phyloP scores from a whole-genome alignment of 495 filamentous ascomycete species.

The Cercophora sp. region DNA sequence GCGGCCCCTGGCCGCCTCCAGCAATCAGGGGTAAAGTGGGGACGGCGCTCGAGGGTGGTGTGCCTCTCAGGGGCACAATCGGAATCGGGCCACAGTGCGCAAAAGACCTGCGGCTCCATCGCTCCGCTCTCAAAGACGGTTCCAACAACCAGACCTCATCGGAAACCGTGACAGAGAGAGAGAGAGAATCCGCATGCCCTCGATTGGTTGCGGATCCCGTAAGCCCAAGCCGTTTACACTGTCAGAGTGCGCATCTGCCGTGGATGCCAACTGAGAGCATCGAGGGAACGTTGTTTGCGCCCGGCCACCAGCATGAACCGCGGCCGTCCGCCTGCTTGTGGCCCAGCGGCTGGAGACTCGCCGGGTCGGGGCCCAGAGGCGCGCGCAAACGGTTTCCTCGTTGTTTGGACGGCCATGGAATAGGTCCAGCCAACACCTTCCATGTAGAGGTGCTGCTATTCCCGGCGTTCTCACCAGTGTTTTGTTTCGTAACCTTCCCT shows the following conservation, averaged over 20 bases:
- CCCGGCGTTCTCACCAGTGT: too few relatives aligned
- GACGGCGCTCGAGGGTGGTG: neutral
- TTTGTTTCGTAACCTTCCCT: too few relatives aligned
- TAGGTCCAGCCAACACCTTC: too few relatives aligned
- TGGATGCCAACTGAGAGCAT: too few relatives aligned
- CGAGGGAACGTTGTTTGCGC: neutral
- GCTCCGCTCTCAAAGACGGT: neutral
- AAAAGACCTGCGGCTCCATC: neutral
- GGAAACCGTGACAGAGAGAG: neutral
- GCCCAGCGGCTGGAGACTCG: neutral
- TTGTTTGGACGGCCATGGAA: too few relatives aligned
- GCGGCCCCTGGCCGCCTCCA: slow-evolving; percentile 3
- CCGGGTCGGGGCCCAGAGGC: neutral
- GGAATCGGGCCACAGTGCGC: slow-evolving; percentile 7
- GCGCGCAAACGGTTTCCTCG: too few relatives aligned
- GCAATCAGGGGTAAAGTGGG: slow-evolving; percentile 22
- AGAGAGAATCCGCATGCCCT: too few relatives aligned
- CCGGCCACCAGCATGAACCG: slow-evolving; percentile 3
- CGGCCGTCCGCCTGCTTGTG: neutral
- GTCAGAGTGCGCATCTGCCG: neutral
- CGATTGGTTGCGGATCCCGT: too few relatives aligned
- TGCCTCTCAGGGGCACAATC: slow-evolving; percentile 6
- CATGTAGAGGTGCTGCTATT: too few relatives aligned
- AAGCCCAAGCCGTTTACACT: neutral
- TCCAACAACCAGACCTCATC: slow-evolving; percentile 1